Evolutionary conservation across 106 monocot species (phyloP).

Genomic region (Dendrobium officinale): DNA sequence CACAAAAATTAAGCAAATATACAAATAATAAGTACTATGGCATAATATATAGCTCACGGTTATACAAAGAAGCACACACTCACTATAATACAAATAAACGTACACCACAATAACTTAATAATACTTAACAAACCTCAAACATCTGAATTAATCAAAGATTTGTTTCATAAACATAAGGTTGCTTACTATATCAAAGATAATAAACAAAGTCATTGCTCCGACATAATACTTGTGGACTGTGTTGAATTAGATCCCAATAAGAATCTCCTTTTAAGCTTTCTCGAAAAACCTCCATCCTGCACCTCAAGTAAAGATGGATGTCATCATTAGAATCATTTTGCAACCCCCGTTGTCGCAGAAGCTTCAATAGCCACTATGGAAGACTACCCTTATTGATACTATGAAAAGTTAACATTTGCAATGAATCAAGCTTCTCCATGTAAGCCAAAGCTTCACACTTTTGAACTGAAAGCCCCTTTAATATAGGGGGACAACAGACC

Average conservation of each 20-base stretch:
- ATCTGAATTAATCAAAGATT: constrained; percentile 4
- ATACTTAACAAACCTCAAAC: too few species aligned
- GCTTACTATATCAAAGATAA: constrained; percentile 23
- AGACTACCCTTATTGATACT: neutral
- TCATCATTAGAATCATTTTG: neutral
- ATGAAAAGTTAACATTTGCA: neutral
- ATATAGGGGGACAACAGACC: neutral
- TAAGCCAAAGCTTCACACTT: neutral
- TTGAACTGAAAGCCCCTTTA: neutral
- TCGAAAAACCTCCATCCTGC: neutral
- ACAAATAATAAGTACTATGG: too few species aligned
- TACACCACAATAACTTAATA: too few species aligned
- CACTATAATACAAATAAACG: too few species aligned
- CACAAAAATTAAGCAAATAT: too few species aligned
- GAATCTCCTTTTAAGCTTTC: constrained; percentile 3
- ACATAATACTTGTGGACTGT: constrained; percentile 15
- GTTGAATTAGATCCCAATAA: constrained; percentile 25
- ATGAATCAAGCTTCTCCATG: neutral
- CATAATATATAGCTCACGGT: too few species aligned
- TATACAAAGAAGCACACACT: too few species aligned
- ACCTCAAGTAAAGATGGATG: neutral
- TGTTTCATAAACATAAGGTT: constrained; percentile 20
- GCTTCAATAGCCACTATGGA: constrained; percentile 12
- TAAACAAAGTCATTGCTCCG: neutral
- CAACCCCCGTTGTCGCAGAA: neutral